These are phyloP conservation scores for Musa balbisiana DNA, from an alignment of 202 grass and related monocot genomes.

Conservation along the genomic window DNA sequence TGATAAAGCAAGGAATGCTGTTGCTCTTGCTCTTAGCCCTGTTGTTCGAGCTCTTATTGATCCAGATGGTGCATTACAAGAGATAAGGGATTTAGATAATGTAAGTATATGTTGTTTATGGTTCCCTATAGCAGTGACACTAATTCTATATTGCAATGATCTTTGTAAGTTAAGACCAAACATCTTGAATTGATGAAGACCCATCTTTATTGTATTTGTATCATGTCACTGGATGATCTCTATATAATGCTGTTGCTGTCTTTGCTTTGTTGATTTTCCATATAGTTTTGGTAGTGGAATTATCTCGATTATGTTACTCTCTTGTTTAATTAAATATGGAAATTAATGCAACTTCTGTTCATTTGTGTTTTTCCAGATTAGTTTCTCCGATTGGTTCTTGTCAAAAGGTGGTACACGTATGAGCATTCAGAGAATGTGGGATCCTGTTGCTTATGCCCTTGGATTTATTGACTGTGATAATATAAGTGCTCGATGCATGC, in stretches of 20 bases:
- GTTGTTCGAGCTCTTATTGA: constrained; percentile 94
- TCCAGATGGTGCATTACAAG: constrained; percentile 88
- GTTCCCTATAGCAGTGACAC: constrained; percentile 1
- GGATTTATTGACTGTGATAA: constrained; percentile 99
- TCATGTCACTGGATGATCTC: background rate
- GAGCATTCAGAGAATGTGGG: constrained; percentile 92
- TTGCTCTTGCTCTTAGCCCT: constrained; percentile 92
- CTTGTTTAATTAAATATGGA: background rate
- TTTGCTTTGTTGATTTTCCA: background rate
- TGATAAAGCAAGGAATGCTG: constrained; percentile 97
- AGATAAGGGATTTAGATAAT: constrained; percentile 83
- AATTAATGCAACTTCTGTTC: constrained; percentile 2
- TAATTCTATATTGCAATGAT: background rate
- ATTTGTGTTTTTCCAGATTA: constrained; percentile 43
- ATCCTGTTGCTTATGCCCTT: constrained; percentile 97
- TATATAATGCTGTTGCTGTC: background rate
- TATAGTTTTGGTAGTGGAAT: background rate
- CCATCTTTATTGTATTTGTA: background rate
- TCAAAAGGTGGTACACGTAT: constrained; percentile 80
- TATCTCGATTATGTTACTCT: background rate
- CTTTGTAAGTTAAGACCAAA: background rate
- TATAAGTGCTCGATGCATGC: constrained; percentile 98
- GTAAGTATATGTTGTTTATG: constrained; percentile 39
- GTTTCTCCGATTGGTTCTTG: constrained; percentile 91
- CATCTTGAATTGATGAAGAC: background rate